phyloP scores from a whole-genome alignment of 345 rosid species.

The Pistacia vera region DNA sequence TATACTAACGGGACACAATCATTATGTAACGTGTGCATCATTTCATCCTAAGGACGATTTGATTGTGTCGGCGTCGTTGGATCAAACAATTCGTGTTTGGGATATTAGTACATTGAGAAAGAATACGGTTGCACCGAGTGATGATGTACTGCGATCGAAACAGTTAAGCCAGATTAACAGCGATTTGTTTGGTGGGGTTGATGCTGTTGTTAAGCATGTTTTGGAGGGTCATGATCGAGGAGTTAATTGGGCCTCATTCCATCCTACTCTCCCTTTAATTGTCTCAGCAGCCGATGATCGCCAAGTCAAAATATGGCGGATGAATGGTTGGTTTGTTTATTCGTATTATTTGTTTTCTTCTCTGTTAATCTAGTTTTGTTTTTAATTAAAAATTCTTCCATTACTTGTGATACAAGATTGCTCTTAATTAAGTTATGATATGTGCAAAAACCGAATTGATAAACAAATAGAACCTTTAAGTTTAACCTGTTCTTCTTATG shows the following conservation, averaged over 20 bases:
- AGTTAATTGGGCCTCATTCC: slow-evolving; percentile 96
- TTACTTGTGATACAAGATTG: too few species aligned
- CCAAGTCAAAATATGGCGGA: slow-evolving; percentile 89
- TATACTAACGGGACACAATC: slow-evolving; percentile 49
- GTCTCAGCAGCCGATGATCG: slow-evolving; percentile 97
- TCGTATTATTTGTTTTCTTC: background rate
- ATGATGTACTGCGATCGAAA: slow-evolving; percentile 64
- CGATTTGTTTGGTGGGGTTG: slow-evolving; percentile 87
- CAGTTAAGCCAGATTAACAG: slow-evolving; percentile 65
- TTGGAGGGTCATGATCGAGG: slow-evolving; percentile 96
- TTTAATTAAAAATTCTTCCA: background rate
- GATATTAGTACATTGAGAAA: slow-evolving; percentile 80
- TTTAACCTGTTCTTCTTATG: background rate
- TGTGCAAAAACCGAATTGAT: too few species aligned
- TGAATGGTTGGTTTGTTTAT: slow-evolving; percentile 56
- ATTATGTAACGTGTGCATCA: slow-evolving; percentile 50
- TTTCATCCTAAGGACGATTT: slow-evolving; percentile 85
- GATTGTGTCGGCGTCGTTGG: slow-evolving; percentile 86
- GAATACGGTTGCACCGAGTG: slow-evolving; percentile 85
- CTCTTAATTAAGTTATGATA: too few species aligned
- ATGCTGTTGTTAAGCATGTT: slow-evolving; percentile 85
- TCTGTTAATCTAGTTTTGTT: background rate
- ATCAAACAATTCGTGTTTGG: slow-evolving; percentile 95
- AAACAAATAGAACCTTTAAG: background rate
- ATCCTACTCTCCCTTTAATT: slow-evolving; percentile 83